phyloP scores from a whole-genome alignment of 257 asterid genomes.

The Forsythia suspensa region DNA sequence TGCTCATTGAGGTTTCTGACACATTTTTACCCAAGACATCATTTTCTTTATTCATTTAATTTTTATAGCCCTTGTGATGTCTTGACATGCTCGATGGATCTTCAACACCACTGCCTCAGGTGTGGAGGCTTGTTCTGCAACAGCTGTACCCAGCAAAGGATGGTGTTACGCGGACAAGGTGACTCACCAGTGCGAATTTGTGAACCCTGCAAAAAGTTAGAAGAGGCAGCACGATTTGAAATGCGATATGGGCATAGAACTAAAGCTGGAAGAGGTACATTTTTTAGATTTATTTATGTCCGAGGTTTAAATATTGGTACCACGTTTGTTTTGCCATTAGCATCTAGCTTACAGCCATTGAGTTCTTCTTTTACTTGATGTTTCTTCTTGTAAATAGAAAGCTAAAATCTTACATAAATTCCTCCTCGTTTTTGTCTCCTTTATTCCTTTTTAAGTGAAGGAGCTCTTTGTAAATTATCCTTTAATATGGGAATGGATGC shows the following conservation, averaged over 20 bases:
- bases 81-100: conserved; percentile 27
- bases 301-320: conserved; percentile 7
- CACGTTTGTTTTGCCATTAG: conserved; percentile 9
- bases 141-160: conserved; percentile 84
- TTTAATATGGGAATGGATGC: neutral
- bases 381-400: neutral
- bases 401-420: neutral
- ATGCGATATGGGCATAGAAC: conserved; percentile 72
- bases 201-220: conserved; percentile 88
- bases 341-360: neutral
- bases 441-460: neutral
- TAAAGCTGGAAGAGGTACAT: conserved; percentile 65
- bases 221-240: conserved; percentile 94
- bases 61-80: conserved; percentile 8
- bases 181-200: conserved; percentile 96
- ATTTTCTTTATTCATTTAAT: neutral
- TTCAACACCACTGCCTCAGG: conserved; percentile 98
- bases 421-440: neutral
- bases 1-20: neutral
- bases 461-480: neutral
- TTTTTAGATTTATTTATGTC: conserved; percentile 7
- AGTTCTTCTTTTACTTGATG: neutral
- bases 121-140: conserved; percentile 95
- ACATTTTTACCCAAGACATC: neutral
- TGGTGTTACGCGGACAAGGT: conserved; percentile 96